These are phyloP conservation scores for Wallacemonas collosoma DNA, from an alignment of 208 protist genomes.

Conservation along the genomic window DNA sequence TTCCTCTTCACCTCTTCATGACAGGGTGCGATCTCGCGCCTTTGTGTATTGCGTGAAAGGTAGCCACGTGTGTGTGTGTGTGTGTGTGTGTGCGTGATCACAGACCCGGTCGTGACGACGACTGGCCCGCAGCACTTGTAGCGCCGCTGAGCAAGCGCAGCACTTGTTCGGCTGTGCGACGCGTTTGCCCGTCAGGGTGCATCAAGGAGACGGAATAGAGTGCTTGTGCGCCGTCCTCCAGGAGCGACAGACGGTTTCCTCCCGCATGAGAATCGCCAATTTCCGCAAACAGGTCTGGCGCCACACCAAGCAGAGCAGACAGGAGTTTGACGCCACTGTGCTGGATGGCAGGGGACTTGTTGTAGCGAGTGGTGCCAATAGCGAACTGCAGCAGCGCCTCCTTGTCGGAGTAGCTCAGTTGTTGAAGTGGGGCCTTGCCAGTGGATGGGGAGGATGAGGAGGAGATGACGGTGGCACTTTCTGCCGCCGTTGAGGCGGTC, in stretches of 20 bases:
- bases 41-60: no score
- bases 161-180: constrained; percentile 62
- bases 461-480: background rate
- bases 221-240: constrained; percentile 29
- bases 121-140: background rate
- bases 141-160: constrained; percentile 19
- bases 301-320: constrained; percentile 60
- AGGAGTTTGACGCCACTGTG: constrained; percentile 67
- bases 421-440: background rate
- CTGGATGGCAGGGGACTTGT: constrained; percentile 50
- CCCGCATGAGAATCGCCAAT: background rate
- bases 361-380: constrained; percentile 61
- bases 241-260: background rate
- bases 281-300: constrained; percentile 54
- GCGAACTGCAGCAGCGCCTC: constrained; percentile 65
- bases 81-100: background rate
- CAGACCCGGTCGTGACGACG: no score
- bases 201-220: constrained; percentile 55
- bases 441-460: background rate
- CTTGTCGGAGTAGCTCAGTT: constrained; percentile 21
- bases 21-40: no score
- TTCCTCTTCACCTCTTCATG: no score
- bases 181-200: constrained; percentile 46
- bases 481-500: background rate
- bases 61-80: background rate